Evolutionary conservation across 129 eudicot species (phyloP), one percentile per base, ranked within the genome.

Genomic region (Helianthus annuus): DNA sequence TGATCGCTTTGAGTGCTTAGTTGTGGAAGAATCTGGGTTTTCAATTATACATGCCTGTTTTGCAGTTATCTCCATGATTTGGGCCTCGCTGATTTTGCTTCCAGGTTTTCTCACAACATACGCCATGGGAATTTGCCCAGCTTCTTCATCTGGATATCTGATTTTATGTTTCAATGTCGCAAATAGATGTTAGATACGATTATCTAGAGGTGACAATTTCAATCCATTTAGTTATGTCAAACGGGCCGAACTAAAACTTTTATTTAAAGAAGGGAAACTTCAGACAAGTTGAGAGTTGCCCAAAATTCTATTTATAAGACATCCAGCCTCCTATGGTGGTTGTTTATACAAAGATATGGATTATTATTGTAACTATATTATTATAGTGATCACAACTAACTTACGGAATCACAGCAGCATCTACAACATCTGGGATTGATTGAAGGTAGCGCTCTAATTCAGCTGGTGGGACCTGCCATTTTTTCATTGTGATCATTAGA

Each of bases 391-490:
- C 55, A 49, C 7, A 49, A 49, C 24, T 49, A 49, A 80, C 88
- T 66, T 85, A 93, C 98, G 98, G 96, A 65, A 93, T 86, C 7
- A 93, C 98, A 70, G 98, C 98, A 36, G 92, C 95, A 80, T 93
- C 98, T 64, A 88, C 90, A 68, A 93, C 80, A 11, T 86, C 84
- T 32, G 92, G 95, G 52, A 85, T 85, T 4, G 95, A 87, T 34
- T 83, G 92, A 73, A 93, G 95, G 72, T 89, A 54, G 7, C 78
- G 87, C 59, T 93, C 98, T 76, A 93, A 78, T 77, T 93, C 97
- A 19, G 96, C 98, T 38, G 98, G 98, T 15, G 98, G 87, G 72
- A 93, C 98, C 98, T 93, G 86, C 61, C 84, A 53, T 12, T 0
- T 14, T 56, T 69, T 27, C 64, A 42, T 12, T 51, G 19, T 67